Evolutionary conservation across 345 rosid genomes (phyloP).

Genomic region (Pseudoturritis turrita): DNA sequence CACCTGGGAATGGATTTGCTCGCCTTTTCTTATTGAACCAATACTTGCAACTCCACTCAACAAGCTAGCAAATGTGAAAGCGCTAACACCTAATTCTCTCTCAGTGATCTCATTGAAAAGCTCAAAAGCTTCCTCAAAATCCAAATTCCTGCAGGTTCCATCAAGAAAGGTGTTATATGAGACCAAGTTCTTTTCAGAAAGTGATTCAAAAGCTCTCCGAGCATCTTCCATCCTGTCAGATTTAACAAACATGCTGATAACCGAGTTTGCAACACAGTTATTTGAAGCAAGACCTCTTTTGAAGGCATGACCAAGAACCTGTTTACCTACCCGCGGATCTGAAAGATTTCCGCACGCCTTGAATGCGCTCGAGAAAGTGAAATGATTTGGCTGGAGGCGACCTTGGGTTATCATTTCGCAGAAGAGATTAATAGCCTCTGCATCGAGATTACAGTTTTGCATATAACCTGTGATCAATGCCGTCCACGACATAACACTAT

Average conservation of each 20-base stretch:
- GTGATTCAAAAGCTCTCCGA: constrained; percentile 51
- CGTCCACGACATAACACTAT: constrained; percentile 70
- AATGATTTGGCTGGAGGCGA: constrained; percentile 49
- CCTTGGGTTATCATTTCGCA: constrained; percentile 48
- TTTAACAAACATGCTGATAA: constrained; percentile 58
- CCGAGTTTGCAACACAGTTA: constrained; percentile 60
- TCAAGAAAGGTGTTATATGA: constrained; percentile 53
- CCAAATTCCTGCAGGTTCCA: constrained; percentile 46
- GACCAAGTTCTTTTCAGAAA: constrained; percentile 58
- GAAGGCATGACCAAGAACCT: constrained; percentile 44
- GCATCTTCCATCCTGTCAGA: constrained; percentile 63
- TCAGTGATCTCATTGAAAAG: constrained; percentile 41
- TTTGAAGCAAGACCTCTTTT: constrained; percentile 53
- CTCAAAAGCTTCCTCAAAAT: constrained; percentile 42
- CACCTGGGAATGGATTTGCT: constrained; percentile 58
- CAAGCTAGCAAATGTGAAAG: constrained; percentile 64
- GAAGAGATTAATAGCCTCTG: constrained; percentile 52
- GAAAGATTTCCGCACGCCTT: constrained; percentile 62
- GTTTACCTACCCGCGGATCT: constrained; percentile 41
- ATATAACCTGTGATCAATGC: constrained; percentile 59
- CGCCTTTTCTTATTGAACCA: constrained; percentile 60
- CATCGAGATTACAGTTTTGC: constrained; percentile 27
- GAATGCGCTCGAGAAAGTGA: constrained; percentile 59
- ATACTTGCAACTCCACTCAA: constrained; percentile 59
- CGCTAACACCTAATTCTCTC: constrained; percentile 39